phyloP scores from a whole-genome alignment of 148 eudicot species.

The Linanthus parryae region DNA sequence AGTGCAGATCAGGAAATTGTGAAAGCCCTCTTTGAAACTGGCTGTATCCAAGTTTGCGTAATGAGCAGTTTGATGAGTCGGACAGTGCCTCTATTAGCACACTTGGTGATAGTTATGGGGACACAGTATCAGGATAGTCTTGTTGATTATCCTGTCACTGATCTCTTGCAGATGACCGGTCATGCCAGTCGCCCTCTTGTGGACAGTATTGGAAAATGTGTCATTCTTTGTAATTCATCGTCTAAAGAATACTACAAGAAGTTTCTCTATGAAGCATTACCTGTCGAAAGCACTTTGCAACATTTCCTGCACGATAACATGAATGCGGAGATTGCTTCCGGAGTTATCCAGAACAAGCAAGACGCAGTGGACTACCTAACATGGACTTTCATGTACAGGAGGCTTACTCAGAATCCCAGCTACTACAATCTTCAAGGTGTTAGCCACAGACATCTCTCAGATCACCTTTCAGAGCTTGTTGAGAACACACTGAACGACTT shows the following conservation, averaged over 20 bases:
- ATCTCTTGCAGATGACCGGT: conserved; percentile 91
- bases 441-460: conserved; percentile 79
- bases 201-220: conserved; percentile 77
- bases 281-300: conserved; percentile 85
- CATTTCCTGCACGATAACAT: conserved; percentile 75
- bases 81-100: conserved; percentile 75
- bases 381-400: conserved; percentile 88
- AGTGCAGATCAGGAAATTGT: conserved; percentile 68
- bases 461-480: conserved; percentile 82
- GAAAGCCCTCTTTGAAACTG: conserved; percentile 68
- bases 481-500: conserved; percentile 69
- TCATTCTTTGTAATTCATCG: conserved; percentile 83
- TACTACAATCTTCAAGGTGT: conserved; percentile 92
- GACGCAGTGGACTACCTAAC: conserved; percentile 95
- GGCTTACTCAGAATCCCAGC: conserved; percentile 90
- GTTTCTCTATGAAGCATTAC: conserved; percentile 83
- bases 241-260: conserved; percentile 81
- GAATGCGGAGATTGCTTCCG: conserved; percentile 78
- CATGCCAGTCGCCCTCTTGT: conserved; percentile 84
- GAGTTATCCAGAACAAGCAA: conserved; percentile 71
- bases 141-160: conserved; percentile 80
- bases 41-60: conserved; percentile 82
- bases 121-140: conserved; percentile 93
- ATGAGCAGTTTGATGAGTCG: conserved; percentile 82
- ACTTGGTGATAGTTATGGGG: conserved; percentile 89